Evolutionary conservation across 208 protist species (phyloP).

Genomic region (Trypanosoma theileri): DNA sequence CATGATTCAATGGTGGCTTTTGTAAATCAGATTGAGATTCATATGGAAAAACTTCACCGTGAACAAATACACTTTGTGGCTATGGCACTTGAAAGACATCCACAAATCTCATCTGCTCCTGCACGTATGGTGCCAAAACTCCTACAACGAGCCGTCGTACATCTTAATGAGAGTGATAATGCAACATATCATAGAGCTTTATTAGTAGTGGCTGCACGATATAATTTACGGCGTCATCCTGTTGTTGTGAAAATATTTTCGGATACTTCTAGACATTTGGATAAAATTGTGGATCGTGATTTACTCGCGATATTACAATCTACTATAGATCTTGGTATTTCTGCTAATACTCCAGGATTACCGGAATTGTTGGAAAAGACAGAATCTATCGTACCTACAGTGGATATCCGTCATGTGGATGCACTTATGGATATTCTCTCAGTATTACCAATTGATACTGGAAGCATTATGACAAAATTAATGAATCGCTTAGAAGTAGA

Average conservation of each 20-base stretch:
- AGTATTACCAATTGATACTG: slow-evolving; percentile 53
- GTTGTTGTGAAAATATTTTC: slow-evolving; percentile 37
- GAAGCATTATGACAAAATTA: slow-evolving; percentile 48
- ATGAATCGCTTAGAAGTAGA: slow-evolving; percentile 64
- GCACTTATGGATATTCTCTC: slow-evolving; percentile 71
- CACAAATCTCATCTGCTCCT: slow-evolving; percentile 58
- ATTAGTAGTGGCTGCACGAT: slow-evolving; percentile 62
- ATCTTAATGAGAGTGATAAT: slow-evolving; percentile 38
- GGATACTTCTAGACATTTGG: slow-evolving; percentile 35
- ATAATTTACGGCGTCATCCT: slow-evolving; percentile 40
- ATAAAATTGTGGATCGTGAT: slow-evolving; percentile 42
- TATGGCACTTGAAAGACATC: slow-evolving; percentile 61
- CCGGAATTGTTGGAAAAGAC: slow-evolving; percentile 18
- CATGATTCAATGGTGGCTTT: slow-evolving; percentile 78
- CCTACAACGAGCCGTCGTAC: slow-evolving; percentile 33
- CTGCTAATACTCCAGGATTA: slow-evolving; percentile 20
- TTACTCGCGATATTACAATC: slow-evolving; percentile 56
- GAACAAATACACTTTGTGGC: slow-evolving; percentile 59
- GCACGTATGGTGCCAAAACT: slow-evolving; percentile 51
- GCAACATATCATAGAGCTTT: slow-evolving; percentile 59
- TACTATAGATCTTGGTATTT: slow-evolving; percentile 33
- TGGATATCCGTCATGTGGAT: slow-evolving; percentile 56
- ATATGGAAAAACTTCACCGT: slow-evolving; percentile 38
- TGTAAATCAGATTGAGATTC: slow-evolving; percentile 55
- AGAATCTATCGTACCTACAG: slow-evolving; percentile 34